These are phyloP conservation scores for Serendipita indica DNA, from an alignment of 768 basidiomycete species.

Conservation along the genomic window DNA sequence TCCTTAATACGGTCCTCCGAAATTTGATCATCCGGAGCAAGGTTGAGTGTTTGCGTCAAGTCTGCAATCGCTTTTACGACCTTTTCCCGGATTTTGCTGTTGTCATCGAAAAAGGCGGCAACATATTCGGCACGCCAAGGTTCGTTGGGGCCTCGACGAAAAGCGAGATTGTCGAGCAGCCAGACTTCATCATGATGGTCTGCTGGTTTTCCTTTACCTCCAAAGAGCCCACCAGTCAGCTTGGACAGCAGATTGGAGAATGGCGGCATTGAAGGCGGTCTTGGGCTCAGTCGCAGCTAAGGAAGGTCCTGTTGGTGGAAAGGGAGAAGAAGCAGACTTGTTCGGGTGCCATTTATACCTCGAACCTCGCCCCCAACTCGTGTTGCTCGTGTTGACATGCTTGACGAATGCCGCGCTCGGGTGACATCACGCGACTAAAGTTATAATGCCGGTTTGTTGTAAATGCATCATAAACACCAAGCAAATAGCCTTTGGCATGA, in stretches of 20 bases:
- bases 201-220: not conserved
- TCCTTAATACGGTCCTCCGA: not conserved
- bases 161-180: conserved; percentile 3
- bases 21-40: not conserved
- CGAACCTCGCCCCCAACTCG: no score
- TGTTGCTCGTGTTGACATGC: no score
- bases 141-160: not conserved
- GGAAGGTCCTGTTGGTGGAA: not conserved
- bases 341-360: no score
- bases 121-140: not conserved
- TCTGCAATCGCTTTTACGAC: not conserved
- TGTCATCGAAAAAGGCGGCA: conserved; percentile 1
- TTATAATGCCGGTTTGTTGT: no score
- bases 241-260: not conserved
- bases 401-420: no score
- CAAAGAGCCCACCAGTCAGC: no score
- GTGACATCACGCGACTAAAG: no score
- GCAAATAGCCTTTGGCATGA: no score
- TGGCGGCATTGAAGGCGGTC: not conserved
- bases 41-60: not conserved
- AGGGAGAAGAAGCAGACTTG: no score
- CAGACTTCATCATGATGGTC: not conserved
- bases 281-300: not conserved
- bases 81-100: not conserved
- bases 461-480: no score